Evolutionary conservation across 2,329 filamentous ascomycete genomes (phyloP).

Genomic region (Blastomyces parvus): DNA sequence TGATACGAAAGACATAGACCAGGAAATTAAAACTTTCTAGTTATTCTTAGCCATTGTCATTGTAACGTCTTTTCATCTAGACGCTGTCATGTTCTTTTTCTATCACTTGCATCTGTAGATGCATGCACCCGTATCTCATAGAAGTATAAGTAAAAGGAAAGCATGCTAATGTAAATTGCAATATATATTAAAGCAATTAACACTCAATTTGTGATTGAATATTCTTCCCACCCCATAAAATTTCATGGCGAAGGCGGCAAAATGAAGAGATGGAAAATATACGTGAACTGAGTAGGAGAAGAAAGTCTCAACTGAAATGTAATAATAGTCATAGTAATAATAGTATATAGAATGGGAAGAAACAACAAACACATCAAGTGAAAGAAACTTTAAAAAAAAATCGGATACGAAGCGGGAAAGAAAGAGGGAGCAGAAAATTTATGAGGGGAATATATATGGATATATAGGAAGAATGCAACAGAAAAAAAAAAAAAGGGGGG

Average conservation of each 20-base stretch:
- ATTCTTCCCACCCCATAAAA: not conserved
- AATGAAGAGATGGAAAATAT: not conserved
- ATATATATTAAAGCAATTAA: not conserved
- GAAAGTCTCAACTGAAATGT: not conserved
- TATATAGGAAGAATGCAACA: constrained; percentile 5
- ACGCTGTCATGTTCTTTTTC: not conserved
- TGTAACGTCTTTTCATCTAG: not conserved
- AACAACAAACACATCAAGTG: constrained; percentile 3
- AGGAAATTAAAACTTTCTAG: not conserved
- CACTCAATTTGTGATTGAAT: no score
- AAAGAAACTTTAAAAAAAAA: constrained; percentile 11
- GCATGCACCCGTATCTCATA: no score
- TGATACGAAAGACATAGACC: no score
- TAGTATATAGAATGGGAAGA: not conserved
- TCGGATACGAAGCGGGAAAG: constrained; percentile 14
- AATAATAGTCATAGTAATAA: not conserved
- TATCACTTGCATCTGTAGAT: no score
- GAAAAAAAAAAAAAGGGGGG: no score
- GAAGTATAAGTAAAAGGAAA: not conserved
- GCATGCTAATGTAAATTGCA: not conserved
- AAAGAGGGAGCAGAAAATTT: constrained; percentile 13
- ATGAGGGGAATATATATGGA: constrained; percentile 12
- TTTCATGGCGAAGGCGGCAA: not conserved
- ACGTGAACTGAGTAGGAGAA: not conserved
- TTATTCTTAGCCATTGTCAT: not conserved